Conservation (phyloP, 2,329 filamentous ascomycete species). For the Fusarium napiforme region DNA sequence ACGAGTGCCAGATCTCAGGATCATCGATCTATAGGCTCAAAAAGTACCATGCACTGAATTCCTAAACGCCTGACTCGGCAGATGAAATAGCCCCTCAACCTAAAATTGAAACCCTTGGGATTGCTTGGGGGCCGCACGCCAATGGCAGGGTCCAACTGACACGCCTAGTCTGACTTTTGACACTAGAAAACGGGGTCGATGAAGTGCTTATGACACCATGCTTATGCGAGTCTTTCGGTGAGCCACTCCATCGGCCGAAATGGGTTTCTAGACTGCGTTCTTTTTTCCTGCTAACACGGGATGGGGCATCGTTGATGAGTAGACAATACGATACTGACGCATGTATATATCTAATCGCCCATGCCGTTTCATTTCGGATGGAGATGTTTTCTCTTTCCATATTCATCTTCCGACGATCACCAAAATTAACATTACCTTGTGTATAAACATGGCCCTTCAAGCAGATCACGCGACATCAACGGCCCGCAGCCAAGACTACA, state of each 20-base stretch:
- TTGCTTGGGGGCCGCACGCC: not conserved
- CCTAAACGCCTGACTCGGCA: not conserved
- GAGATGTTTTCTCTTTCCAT: not conserved
- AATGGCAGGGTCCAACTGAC: not conserved
- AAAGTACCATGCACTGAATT: not conserved
- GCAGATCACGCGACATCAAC: not conserved
- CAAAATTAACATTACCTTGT: not conserved
- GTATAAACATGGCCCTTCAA: not conserved
- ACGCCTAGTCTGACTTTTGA: not conserved
- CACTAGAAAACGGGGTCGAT: not conserved
- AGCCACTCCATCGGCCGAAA: not conserved
- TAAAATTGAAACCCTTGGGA: not conserved
- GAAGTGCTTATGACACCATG: constrained; percentile 18
- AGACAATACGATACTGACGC: not conserved
- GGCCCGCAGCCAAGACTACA: not conserved
- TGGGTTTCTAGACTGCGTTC: not conserved
- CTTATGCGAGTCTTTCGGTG: constrained; percentile 12
- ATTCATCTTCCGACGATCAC: not conserved
- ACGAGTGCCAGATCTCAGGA: too few relatives aligned
- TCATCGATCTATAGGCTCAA: not conserved
- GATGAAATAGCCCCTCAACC: not conserved
- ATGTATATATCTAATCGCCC: not conserved
- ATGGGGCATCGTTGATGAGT: not conserved
- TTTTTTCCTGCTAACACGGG: not conserved
- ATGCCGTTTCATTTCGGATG: too few relatives aligned